Percentiles rank a stretch among this genome's conserved stretches.
Conservation (phyloP, 257 asterid species). For the Coffea eugenioides region DNA sequence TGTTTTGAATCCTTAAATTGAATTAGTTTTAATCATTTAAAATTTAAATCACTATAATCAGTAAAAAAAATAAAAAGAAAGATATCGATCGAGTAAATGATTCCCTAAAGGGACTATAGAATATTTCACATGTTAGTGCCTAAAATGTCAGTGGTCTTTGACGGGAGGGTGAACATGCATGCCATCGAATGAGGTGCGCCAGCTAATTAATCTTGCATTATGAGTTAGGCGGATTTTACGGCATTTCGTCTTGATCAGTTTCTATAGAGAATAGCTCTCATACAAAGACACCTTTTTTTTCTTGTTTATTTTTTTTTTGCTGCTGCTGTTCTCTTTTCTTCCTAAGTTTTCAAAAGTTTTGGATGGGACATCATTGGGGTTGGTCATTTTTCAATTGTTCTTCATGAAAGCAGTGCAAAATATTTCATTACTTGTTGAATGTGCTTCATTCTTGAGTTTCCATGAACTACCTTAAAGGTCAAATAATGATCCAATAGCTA, state of each 20-base stretch:
- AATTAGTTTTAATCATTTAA: too few species aligned
- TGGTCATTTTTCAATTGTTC: slow-evolving; percentile 12
- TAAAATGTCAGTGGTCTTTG: too few species aligned
- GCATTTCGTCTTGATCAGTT: slow-evolving; percentile 11
- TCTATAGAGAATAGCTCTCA: slow-evolving; percentile 1
- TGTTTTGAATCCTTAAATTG: too few species aligned
- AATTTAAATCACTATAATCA: too few species aligned
- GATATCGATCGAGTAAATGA: too few species aligned
- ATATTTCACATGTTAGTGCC: too few species aligned
- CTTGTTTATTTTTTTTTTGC: neutral
- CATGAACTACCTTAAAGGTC: slow-evolving; percentile 11
- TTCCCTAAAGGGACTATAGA: too few species aligned
- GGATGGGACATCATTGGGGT: slow-evolving; percentile 20
- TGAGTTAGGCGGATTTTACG: slow-evolving; percentile 17
- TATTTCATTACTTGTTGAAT: slow-evolving; percentile 21
- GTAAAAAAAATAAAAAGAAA: too few species aligned
- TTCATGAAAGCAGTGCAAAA: slow-evolving; percentile 10
- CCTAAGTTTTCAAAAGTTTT: slow-evolving; percentile 21
- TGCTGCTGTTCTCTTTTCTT: neutral
- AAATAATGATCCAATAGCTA: neutral
- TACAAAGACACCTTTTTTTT: neutral
- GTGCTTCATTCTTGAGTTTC: neutral
- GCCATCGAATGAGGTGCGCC: too few species aligned
- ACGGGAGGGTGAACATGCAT: too few species aligned
- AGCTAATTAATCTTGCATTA: too few species aligned